Base-by-base conservation (phyloP, 2,329 filamentous ascomycete genomes). In the Parafenestella ontariensis region DNA sequence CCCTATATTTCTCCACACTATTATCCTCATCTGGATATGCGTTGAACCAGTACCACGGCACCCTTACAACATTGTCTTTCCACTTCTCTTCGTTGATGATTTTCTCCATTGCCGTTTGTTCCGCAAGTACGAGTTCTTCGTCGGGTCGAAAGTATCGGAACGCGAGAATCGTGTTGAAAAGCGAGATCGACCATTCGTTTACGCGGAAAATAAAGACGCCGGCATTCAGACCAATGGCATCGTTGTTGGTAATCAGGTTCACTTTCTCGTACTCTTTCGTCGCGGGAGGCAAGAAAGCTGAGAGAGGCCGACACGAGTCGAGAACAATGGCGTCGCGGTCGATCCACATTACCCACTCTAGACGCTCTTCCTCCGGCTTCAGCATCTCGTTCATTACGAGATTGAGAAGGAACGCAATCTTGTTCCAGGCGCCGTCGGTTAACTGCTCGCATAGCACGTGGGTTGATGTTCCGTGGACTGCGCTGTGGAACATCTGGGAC, bases 21-120 rank as follows among this genome's bases (percentile, higher is more conserved):
- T 43, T 26, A 67, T 41, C 71, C 20, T 54, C 73, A 46, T 77
- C 72, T 17, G 59, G 58, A 44, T 78, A 79, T 1, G 76, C 74
- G 49, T 79, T 80, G 68, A 79, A 79, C 77, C 77, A 79, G 18
- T 78, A 65, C 59, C 78, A 76, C 9, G 77, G 77, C 24, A 75
- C 72, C 28, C 71, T 59, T 3, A 74, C 71, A 10, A 74, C 60
- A 49, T 69, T 55, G 9, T 65, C 59, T 2, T 58, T 53, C 58
- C 77, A 78, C 3, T 60, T 53, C 0, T 65, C 60, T 42, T 76
- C 70, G 20, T 68, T 54, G 40, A 78, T 62, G 13, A 78, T 60
- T 5, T 59, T 58, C 46, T 74, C 71, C 75, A 79, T 77, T 2
- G 77, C 77, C 2, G 70, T 72, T 54, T 79, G 78, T 44, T 79